Evolutionary conservation across 495 filamentous ascomycete species (phyloP).

Genomic region (Penicillium crystallinum): DNA sequence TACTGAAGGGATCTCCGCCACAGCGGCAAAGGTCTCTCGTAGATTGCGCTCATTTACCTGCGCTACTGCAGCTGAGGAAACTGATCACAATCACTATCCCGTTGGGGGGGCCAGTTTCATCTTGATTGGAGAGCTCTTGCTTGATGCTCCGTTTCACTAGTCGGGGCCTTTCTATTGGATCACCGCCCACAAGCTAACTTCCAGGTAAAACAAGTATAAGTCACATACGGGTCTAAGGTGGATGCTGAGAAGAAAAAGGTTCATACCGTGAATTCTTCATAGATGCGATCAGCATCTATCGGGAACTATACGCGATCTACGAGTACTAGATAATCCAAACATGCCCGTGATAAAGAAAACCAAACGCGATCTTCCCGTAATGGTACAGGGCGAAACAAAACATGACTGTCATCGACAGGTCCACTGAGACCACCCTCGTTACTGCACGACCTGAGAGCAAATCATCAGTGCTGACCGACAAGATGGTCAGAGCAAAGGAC

Average conservation of each 20-base stretch:
- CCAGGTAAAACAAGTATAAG: slow-evolving; percentile 2
- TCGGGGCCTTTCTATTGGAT: not conserved
- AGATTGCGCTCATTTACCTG: not conserved
- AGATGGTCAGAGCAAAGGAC: slow-evolving; percentile 8
- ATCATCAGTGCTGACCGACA: slow-evolving; percentile 7
- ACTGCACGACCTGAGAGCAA: slow-evolving; percentile 24
- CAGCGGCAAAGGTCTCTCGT: slow-evolving; percentile 7
- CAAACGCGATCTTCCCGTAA: slow-evolving; percentile 11
- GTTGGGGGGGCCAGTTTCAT: not conserved
- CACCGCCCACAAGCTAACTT: not conserved
- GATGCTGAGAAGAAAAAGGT: not conserved
- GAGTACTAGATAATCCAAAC: slow-evolving; percentile 13
- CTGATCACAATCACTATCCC: slow-evolving; percentile 8
- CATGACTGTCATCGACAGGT: not conserved
- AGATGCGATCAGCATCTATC: slow-evolving; percentile 2
- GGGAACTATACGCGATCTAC: slow-evolving; percentile 5
- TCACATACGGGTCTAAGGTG: not conserved
- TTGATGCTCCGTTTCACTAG: slow-evolving; percentile 1
- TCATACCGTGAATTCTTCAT: slow-evolving; percentile 3
- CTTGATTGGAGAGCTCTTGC: slow-evolving; percentile 1
- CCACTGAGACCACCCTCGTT: slow-evolving; percentile 3
- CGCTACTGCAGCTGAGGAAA: slow-evolving; percentile 8
- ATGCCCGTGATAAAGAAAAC: not conserved
- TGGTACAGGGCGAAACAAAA: slow-evolving; percentile 18
- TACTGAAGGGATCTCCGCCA: slow-evolving; percentile 4